These are phyloP conservation scores for Pythium coloratum DNA, from an alignment of 352 stramenopile genomes.

Conservation along the genomic window DNA sequence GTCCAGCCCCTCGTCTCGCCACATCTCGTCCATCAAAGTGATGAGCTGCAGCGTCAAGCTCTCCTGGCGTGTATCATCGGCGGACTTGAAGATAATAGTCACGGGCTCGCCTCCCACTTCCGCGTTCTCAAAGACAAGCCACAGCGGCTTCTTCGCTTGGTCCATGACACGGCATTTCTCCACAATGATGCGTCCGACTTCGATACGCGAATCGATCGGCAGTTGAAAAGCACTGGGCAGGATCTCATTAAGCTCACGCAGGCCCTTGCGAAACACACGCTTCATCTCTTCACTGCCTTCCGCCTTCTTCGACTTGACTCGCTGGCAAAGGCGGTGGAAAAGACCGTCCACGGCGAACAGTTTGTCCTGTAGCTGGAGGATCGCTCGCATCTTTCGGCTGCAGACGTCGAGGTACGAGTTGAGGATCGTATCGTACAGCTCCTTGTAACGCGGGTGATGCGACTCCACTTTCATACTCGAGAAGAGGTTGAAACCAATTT, in stretches of 20 bases:
- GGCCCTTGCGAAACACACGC: conserved; percentile 69
- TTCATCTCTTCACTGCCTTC: conserved; percentile 82
- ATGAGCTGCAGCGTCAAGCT: conserved; percentile 93
- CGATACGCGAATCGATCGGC: conserved; percentile 80
- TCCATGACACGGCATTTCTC: conserved; percentile 89
- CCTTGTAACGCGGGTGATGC: conserved; percentile 75
- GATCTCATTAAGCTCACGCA: conserved; percentile 83
- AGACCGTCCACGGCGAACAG: conserved; percentile 76
- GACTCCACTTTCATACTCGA: conserved; percentile 90
- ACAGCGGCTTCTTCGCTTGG: conserved; percentile 88
- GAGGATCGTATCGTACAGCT: conserved; percentile 78
- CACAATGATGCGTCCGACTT: conserved; percentile 83
- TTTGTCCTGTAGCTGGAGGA: conserved; percentile 90
- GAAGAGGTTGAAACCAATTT: conserved; percentile 89
- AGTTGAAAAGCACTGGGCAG: conserved; percentile 86
- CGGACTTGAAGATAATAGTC: conserved; percentile 93
- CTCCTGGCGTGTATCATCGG: conserved; percentile 94
- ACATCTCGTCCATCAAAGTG: conserved; percentile 92
- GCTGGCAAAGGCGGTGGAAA: conserved; percentile 82
- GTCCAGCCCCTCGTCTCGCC: conserved; percentile 90
- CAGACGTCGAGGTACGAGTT: conserved; percentile 85
- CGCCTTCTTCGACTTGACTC: conserved; percentile 82
- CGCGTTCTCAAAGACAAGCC: conserved; percentile 87
- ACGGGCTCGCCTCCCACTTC: conserved; percentile 73
- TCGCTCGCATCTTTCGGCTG: conserved; percentile 91